phyloP scores from a whole-genome alignment of 1,284 basidiomycete species.

The Ustilago vetiveriae region DNA sequence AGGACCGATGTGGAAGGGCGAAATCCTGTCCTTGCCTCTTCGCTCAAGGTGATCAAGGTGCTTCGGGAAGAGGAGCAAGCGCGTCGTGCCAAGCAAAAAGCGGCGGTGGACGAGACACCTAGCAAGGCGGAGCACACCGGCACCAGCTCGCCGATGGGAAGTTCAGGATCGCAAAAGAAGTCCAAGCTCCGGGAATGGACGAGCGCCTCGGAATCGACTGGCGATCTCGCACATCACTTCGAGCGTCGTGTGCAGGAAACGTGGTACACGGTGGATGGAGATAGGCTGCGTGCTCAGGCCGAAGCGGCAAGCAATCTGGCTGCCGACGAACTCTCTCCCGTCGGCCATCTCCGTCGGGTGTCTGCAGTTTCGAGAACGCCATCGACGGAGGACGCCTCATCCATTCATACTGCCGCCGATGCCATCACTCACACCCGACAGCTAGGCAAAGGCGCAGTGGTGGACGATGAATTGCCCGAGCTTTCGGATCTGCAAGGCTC shows the following conservation, averaged over 20 bases:
- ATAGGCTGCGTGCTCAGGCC: conserved; percentile 12
- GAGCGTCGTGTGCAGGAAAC: conserved; percentile 38
- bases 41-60: conserved; percentile 50
- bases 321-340: conserved; percentile 10
- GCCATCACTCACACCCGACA: not conserved
- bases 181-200: conserved; percentile 33
- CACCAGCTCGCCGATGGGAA: conserved; percentile 15
- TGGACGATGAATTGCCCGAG: conserved; percentile 7
- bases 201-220: conserved; percentile 37
- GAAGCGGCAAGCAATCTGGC: conserved; percentile 18
- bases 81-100: conserved; percentile 10
- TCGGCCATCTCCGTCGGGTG: not conserved
- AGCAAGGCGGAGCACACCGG: conserved; percentile 5
- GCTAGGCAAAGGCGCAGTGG: not conserved
- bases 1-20: conserved; percentile 42
- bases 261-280: conserved; percentile 28
- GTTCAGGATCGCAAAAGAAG: conserved; percentile 11
- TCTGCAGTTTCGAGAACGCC: conserved; percentile 8
- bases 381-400: conserved; percentile 26
- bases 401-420: conserved; percentile 18
- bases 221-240: conserved; percentile 39
- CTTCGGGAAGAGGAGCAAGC: conserved; percentile 40
- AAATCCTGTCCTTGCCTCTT: conserved; percentile 37
- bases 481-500: not conserved
- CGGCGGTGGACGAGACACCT: not conserved